A percentile compares a stretch with the other conserved stretches of the same genome.
Conservation (phyloP, 139 green algal genomes). For the Astrephomene gubernaculifera region DNA sequence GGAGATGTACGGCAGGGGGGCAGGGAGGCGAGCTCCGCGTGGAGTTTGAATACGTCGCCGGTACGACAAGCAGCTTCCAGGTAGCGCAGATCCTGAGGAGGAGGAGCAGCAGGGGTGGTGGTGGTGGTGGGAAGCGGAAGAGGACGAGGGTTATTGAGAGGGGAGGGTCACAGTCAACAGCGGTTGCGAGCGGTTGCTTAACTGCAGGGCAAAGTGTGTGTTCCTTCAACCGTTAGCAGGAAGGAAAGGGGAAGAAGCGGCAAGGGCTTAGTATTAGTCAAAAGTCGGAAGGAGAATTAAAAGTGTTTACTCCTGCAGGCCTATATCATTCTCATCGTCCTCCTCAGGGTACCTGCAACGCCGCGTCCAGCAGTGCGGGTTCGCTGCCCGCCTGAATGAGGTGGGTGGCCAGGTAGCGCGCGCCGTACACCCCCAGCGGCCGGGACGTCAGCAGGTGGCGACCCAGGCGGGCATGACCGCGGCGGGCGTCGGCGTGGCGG, state of each 20-base stretch:
- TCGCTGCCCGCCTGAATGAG: slow-evolving; percentile 33
- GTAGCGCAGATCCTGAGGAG: slow-evolving; percentile 14
- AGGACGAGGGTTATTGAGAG: no score
- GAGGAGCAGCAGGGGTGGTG: neutral
- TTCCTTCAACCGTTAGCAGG: no score
- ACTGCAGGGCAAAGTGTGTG: no score
- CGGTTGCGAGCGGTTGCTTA: no score
- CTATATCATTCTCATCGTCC: no score
- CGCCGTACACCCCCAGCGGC: slow-evolving; percentile 24
- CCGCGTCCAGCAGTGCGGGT: slow-evolving; percentile 25
- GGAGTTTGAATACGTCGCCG: slow-evolving; percentile 40
- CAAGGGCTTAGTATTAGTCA: no score
- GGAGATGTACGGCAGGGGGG: neutral
- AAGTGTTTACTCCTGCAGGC: no score
- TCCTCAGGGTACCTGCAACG: slow-evolving; percentile 23
- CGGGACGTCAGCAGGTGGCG: slow-evolving; percentile 18
- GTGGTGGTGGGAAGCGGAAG: no score
- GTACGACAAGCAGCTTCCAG: slow-evolving; percentile 29
- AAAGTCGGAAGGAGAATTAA: no score
- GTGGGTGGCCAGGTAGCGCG: slow-evolving; percentile 37
- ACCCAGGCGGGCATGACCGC: slow-evolving; percentile 23
- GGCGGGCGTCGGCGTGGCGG: slow-evolving; percentile 16
- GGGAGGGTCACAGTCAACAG: no score
- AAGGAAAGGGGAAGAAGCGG: no score
- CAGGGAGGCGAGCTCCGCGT: slow-evolving; percentile 34